Percentiles rank a stretch among this genome's conserved stretches.
phyloP scores from a whole-genome alignment of 257 asterid genomes.

The Solanum rostratum region DNA sequence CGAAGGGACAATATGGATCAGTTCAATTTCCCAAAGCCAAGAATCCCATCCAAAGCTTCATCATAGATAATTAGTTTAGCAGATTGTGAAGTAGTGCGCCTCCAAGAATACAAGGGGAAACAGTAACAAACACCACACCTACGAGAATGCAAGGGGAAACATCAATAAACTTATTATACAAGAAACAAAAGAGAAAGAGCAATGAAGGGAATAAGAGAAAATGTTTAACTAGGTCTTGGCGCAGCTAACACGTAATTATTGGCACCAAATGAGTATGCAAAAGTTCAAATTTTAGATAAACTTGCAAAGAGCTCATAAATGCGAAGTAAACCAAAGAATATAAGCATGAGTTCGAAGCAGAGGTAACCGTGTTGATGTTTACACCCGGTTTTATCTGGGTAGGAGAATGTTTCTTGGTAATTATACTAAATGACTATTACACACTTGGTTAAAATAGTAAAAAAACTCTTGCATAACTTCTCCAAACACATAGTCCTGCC shows the following conservation, averaged over 20 bases:
- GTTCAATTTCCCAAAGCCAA: slow-evolving; percentile 95
- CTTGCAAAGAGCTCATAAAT: background rate
- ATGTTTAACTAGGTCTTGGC: background rate
- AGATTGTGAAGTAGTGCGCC: slow-evolving; percentile 81
- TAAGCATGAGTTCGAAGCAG: background rate
- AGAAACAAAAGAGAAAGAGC: background rate
- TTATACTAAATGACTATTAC: too few relatives aligned
- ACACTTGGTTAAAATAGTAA: too few relatives aligned
- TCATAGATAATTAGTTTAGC: slow-evolving; percentile 66
- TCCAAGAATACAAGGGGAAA: too few relatives aligned
- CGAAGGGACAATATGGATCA: slow-evolving; percentile 93
- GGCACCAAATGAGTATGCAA: background rate
- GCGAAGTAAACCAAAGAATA: background rate
- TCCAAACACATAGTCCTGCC: too few relatives aligned
- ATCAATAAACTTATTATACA: background rate
- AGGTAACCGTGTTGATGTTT: background rate
- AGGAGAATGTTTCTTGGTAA: too few relatives aligned
- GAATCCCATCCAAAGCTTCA: slow-evolving; percentile 93
- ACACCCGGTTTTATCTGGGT: too few relatives aligned
- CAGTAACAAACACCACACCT: too few relatives aligned
- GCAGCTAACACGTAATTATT: background rate
- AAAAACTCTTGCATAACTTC: too few relatives aligned
- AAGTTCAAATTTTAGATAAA: background rate
- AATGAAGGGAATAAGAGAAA: background rate
- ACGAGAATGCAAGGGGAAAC: slow-evolving; percentile 10